phyloP scores from a whole-genome alignment of 164 flowering plant genomes.

The Vitis amurensis region DNA sequence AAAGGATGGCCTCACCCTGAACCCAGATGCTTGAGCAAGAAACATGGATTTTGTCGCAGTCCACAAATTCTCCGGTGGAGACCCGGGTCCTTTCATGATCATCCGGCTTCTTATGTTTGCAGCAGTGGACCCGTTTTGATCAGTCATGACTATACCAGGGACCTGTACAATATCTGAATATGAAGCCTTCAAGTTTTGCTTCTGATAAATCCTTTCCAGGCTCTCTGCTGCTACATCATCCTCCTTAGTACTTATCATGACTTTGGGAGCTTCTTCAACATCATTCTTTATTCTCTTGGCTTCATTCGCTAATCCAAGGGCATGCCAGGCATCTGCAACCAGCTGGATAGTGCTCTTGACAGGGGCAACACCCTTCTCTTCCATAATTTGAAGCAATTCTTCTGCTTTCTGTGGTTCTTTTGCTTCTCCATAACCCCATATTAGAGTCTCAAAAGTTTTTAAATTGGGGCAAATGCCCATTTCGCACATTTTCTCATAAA shows the following conservation, averaged over 20 bases:
- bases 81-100: slow-evolving; percentile 13
- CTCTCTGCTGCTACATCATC: slow-evolving; percentile 13
- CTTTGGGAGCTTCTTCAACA: slow-evolving; percentile 17
- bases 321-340: slow-evolving; percentile 72
- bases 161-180: slow-evolving; percentile 18
- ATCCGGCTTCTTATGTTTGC: slow-evolving; percentile 23
- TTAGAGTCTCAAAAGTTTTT: slow-evolving; percentile 84
- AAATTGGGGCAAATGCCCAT: slow-evolving; percentile 66
- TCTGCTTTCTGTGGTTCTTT: slow-evolving; percentile 92
- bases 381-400: slow-evolving; percentile 67
- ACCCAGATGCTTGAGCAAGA: slow-evolving; percentile 1
- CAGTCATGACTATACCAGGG: slow-evolving; percentile 12
- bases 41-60: slow-evolving; percentile 12
- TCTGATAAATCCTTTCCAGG: slow-evolving; percentile 16
- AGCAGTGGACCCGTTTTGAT: slow-evolving; percentile 18
- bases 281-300: slow-evolving; percentile 45
- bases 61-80: slow-evolving; percentile 15
- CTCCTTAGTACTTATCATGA: not conserved
- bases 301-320: slow-evolving; percentile 54
- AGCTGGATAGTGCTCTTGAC: slow-evolving; percentile 53
- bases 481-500: slow-evolving; percentile 63
- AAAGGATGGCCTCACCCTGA: slow-evolving; percentile 11
- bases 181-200: slow-evolving; percentile 14
- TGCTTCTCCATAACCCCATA: slow-evolving; percentile 94
- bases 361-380: slow-evolving; percentile 49